Base-by-base conservation (phyloP, 1,284 basidiomycete species). In the Crocinoboletus sp. region DNA sequence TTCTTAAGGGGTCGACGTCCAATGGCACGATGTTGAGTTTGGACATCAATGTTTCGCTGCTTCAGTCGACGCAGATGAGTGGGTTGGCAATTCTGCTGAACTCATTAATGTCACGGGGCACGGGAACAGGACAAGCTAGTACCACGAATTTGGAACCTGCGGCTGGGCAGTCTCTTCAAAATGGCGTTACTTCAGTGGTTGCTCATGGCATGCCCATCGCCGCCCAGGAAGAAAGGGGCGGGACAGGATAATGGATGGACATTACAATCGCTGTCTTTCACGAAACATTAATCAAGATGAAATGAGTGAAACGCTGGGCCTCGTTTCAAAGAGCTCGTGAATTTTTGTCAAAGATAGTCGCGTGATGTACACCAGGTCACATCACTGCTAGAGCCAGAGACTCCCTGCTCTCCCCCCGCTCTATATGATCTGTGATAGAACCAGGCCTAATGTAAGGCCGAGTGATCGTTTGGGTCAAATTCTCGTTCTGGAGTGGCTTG, bases 21-120 rank as follows among this genome's bases (percentile, higher is more conserved):
- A 80, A 84, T 56, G 85, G 84, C 11, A 74, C 75, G 20, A 78
- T 81, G 71, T 64, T 88, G 49, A 83, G 73, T 56, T 66, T 89
- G 46, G 86, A 89, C 52, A 84, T 89, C 57, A 87, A 88, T 50
- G 77, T 87, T 19, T 79, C 78, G 12, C 63, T 81, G 12, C 67
- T 89, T 43, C 82, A 86, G 58, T 69, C 77, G 11, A 68, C 75
- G 13, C 85, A 89, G 57, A 82, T 85, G 78, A 84, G 73, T 54
- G 84, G 84, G 10, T 56, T 88, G 50, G 82, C 82, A 20, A 65
- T 83, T 48, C 68, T 89, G 8, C 64, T 89, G 48, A 86, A 84
- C 60, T 79, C 80, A 5, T 62, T 88, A 50, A 80, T 81, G 65
- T 66, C 63, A 16, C 65, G 63, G 32, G 53, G 61, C 6, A 15